Percentiles rank a stretch among this genome's conserved stretches.
phyloP scores from a whole-genome alignment of 176 grass and related monocot species.

The Cenchrus purpureus region DNA sequence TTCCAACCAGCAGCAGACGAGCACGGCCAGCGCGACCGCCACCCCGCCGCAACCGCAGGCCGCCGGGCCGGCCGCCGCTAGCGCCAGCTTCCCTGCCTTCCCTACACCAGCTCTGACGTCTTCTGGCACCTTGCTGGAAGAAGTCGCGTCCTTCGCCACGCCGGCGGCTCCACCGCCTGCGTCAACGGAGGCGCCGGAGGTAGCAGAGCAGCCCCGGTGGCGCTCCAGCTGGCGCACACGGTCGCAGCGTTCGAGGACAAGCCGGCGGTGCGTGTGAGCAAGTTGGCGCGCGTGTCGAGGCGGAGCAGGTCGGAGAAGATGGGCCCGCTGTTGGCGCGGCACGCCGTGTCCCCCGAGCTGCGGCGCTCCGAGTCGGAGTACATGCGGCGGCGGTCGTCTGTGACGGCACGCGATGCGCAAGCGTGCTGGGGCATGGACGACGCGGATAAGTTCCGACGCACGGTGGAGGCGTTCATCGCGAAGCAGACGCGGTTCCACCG shows the following conservation, averaged over 20 bases:
- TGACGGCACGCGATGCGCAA: conserved; percentile 40
- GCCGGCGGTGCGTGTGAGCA: conserved; percentile 30
- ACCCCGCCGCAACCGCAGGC: background rate
- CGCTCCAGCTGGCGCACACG: background rate
- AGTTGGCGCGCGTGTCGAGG: conserved; percentile 34
- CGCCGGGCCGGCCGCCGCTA: background rate
- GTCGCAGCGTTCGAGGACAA: conserved; percentile 54
- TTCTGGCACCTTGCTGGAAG: background rate
- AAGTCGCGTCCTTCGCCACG: background rate
- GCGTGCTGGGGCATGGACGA: conserved; percentile 54
- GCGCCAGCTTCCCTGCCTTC: background rate
- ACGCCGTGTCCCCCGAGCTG: conserved; percentile 56
- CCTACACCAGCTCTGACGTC: background rate
- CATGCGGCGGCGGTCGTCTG: conserved; percentile 44
- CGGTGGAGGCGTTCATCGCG: conserved; percentile 87
- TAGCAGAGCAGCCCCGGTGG: background rate
- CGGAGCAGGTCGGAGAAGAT: conserved; percentile 74
- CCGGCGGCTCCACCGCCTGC: background rate
- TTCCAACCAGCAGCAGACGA: background rate
- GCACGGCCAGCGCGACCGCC: background rate
- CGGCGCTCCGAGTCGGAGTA: conserved; percentile 66
- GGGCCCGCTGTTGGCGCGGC: background rate
- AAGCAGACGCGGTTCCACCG: conserved; percentile 79
- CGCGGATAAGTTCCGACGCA: conserved; percentile 72
- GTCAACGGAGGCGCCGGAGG: background rate